Base-by-base conservation (phyloP, 2,329 filamentous ascomycete species). In the Fusarium sterilihyphosum region DNA sequence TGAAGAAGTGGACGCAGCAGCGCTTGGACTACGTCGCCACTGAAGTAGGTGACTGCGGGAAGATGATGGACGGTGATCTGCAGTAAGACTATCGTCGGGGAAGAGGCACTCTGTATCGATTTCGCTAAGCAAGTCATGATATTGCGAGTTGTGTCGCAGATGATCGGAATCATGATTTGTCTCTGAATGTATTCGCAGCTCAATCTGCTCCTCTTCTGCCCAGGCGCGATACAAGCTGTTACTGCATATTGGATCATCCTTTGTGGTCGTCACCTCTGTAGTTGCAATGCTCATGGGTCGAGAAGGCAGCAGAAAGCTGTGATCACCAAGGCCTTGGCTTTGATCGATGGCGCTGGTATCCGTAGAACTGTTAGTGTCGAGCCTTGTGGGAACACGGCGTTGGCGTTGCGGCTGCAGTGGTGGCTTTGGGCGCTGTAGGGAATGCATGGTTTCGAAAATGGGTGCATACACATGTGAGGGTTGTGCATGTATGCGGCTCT, bases 41-140 rank as follows among this genome's bases (percentile, higher is more conserved):
- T 71, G 66, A 62, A 74, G 66, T 18, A 73, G 62, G 54, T 71
- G 76, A 53, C 79, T 81, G 50, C 78, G 76, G 35, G 79, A 79
- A 31, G 80, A 78, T n/a, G 77, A 77, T 17, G 80, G 79, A 11
- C 78, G 78, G 29, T 56, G 71, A 44, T 78, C 70, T 59, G 69
- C 53, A 16, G 63, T 57, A 38, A 74, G 65, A 57, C 67, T 50
- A 47, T 53, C 62, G 18, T 76, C 71, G 17, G 75, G 71, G 24
- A 75, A 71, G 37, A 78, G 59, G 35, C 66, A 71, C 46, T 78
- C 74, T 16, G 75, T 60, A 54, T 77, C 70, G 62, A 80, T 65
- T 37, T 75, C 69, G 61, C 72, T 71, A 37, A 80, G 68, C 52
- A 76, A 69, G 47, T 77, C 73, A 58, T 74, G 70, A 61, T 73